Conservation (phyloP, 2,329 filamentous ascomycete species). For the Fusarium fracticaudum region DNA sequence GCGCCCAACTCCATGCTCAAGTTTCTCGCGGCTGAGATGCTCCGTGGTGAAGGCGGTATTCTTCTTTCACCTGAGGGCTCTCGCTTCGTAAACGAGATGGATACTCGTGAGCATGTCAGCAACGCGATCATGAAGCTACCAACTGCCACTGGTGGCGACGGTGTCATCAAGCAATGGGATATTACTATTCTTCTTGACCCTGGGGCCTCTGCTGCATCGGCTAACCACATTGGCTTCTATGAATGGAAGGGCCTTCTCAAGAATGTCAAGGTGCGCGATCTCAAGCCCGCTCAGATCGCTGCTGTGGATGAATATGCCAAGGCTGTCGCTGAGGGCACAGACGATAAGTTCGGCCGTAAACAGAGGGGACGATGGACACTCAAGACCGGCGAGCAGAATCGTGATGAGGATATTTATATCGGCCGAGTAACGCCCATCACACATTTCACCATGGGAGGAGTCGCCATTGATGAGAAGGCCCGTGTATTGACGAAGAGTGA, state of each 20-base stretch:
- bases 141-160: slow-evolving; percentile 44
- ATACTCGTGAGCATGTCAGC: slow-evolving; percentile 67
- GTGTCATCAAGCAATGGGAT: slow-evolving; percentile 62
- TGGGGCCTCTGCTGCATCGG: slow-evolving; percentile 61
- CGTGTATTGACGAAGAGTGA: slow-evolving; percentile 57
- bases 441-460: slow-evolving; percentile 75
- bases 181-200: slow-evolving; percentile 68
- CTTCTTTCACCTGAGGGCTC: slow-evolving; percentile 57
- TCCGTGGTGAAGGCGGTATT: slow-evolving; percentile 71
- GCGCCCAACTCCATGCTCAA: slow-evolving; percentile 60
- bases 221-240: slow-evolving; percentile 70
- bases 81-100: slow-evolving; percentile 70
- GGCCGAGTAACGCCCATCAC: slow-evolving; percentile 70
- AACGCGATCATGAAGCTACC: slow-evolving; percentile 57
- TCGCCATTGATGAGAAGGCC: slow-evolving; percentile 62
- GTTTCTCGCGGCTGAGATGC: slow-evolving; percentile 70
- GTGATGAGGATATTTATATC: slow-evolving; percentile 64
- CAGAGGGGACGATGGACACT: slow-evolving; percentile 67
- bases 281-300: slow-evolving; percentile 52
- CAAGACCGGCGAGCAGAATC: slow-evolving; percentile 52
- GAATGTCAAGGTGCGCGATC: slow-evolving; percentile 63
- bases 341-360: slow-evolving; percentile 58
- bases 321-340: slow-evolving; percentile 50
- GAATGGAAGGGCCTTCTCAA: slow-evolving; percentile 68
- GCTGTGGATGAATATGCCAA: slow-evolving; percentile 61